phyloP scores from a whole-genome alignment of 73 alveolate genomes.

The Stentor coeruleus region DNA sequence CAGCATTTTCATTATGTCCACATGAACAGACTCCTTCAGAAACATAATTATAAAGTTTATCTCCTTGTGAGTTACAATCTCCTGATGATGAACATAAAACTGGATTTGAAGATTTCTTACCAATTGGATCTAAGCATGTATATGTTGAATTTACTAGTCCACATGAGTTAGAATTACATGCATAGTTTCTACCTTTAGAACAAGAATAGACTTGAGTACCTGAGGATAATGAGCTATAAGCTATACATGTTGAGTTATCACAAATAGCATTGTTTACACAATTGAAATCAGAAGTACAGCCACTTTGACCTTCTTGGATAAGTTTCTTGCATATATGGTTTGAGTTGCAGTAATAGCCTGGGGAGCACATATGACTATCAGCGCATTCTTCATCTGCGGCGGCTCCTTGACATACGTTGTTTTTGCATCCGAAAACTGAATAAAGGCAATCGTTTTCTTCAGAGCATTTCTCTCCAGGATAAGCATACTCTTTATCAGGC shows the following conservation, averaged over 20 bases:
- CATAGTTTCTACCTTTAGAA: too few species aligned
- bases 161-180: neutral
- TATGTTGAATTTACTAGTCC: neutral
- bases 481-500: neutral
- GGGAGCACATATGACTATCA: neutral
- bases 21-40: neutral
- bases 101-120: neutral
- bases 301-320: neutral
- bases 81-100: neutral
- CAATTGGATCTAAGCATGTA: neutral
- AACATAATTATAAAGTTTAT: neutral
- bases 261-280: slow-evolving; percentile 4
- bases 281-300: neutral
- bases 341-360: neutral
- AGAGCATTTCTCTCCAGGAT: neutral
- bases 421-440: neutral
- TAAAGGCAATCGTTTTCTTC: neutral
- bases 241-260: neutral
- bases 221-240: neutral
- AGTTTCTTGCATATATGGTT: slow-evolving; percentile 1
- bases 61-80: neutral
- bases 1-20: neutral
- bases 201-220: too few species aligned
- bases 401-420: neutral
- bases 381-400: neutral